Percentiles rank a stretch among this genome's conserved stretches.
Evolutionary conservation across 495 filamentous ascomycete species (phyloP).

Genomic region (Penicillium samsonianum): DNA sequence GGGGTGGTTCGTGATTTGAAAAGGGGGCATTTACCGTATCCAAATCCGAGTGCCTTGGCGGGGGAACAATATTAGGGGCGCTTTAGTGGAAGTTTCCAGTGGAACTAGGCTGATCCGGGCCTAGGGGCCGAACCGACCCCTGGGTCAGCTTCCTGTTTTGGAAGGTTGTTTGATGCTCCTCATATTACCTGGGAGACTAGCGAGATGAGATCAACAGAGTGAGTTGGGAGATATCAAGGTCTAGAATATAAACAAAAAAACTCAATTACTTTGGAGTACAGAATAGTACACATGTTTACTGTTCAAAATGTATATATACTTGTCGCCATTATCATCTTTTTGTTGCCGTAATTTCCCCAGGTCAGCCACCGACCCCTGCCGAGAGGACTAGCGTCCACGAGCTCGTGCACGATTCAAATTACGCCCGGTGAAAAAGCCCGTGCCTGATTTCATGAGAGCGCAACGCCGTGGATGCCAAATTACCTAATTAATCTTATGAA

Average conservation of each 20-base stretch:
- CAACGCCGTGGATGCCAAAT: background rate
- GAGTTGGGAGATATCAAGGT: background rate
- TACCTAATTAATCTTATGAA: slow-evolving; percentile 11
- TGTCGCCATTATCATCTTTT: background rate
- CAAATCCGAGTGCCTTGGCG: background rate
- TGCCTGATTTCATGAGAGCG: background rate
- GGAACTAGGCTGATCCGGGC: slow-evolving; percentile 2
- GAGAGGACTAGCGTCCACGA: background rate
- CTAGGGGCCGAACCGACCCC: slow-evolving; percentile 13
- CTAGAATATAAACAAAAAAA: background rate
- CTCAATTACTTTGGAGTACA: background rate
- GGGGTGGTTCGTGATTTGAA: background rate
- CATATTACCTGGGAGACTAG: slow-evolving; percentile 5
- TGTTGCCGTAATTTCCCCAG: slow-evolving; percentile 10
- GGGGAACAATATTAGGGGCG: background rate
- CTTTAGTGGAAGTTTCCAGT: slow-evolving; percentile 1
- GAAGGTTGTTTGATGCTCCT: slow-evolving; percentile 13
- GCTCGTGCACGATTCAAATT: background rate
- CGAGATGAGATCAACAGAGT: slow-evolving; percentile 10
- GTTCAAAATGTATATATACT: background rate
- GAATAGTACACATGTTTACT: background rate
- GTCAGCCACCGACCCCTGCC: background rate
- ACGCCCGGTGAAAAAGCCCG: background rate
- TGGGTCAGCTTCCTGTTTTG: slow-evolving; percentile 7
- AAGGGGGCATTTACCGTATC: background rate